Conservation (phyloP, 805 yeast genomes). For the Schwanniomyces pseudopolymorphus region DNA sequence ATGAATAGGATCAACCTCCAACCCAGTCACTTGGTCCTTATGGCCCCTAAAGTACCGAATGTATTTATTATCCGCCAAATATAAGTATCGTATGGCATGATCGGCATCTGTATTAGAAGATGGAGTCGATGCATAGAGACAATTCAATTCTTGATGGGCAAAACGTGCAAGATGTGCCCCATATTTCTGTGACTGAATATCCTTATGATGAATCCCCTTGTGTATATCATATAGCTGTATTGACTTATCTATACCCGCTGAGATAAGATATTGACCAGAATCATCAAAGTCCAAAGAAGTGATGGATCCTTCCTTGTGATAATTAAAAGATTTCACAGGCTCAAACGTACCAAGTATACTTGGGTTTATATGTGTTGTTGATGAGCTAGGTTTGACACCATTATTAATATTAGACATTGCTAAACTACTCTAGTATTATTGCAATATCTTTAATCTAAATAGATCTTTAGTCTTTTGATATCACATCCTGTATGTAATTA, state of each 20-base stretch:
- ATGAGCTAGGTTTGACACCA: conserved; percentile 7
- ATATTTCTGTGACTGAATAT: conserved; percentile 82
- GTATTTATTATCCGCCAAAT: conserved; percentile 74
- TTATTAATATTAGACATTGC: conserved; percentile 4
- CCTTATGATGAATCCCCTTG: conserved; percentile 65
- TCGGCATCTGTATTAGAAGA: conserved; percentile 45
- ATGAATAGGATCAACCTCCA: conserved; percentile 71
- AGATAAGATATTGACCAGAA: conserved; percentile 71
- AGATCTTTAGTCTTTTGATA: too few relatives aligned
- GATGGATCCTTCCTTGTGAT: conserved; percentile 54
- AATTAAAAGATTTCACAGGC: conserved; percentile 49
- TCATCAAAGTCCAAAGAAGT: conserved; percentile 81
- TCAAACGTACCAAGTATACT: conserved; percentile 25
- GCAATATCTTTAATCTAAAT: neutral
- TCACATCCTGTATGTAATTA: neutral
- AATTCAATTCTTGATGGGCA: conserved; percentile 68
- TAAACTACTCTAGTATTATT: neutral
- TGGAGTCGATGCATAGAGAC: conserved; percentile 80
- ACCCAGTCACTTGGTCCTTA: conserved; percentile 65
- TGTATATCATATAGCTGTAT: conserved; percentile 79
- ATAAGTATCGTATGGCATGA: conserved; percentile 71
- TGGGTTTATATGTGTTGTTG: conserved; percentile 19
- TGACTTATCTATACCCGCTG: conserved; percentile 78
- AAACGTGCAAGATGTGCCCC: conserved; percentile 88
- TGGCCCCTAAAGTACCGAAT: conserved; percentile 89